phyloP scores from a whole-genome alignment of 345 rosid species.

The Chamaenerion angustifolium region DNA sequence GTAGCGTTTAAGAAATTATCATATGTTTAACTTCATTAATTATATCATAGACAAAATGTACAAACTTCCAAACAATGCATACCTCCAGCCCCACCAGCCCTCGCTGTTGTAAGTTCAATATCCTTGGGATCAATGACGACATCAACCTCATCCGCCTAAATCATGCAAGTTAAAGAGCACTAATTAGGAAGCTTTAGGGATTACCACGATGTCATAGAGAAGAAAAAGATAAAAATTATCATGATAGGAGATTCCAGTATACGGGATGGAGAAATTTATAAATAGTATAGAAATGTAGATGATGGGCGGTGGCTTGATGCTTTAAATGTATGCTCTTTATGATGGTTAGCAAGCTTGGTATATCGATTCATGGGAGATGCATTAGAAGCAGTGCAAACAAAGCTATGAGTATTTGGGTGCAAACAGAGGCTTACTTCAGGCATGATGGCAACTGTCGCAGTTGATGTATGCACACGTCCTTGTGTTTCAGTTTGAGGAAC shows the following conservation, averaged over 20 bases:
- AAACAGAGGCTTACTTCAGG: constrained; percentile 49
- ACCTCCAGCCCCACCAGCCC: constrained; percentile 99
- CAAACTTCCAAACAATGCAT: neutral
- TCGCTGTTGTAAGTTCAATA: constrained; percentile 83
- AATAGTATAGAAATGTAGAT: too few relatives aligned
- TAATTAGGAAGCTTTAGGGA: neutral
- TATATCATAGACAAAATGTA: too few relatives aligned
- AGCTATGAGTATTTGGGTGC: neutral
- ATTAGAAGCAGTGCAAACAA: too few relatives aligned
- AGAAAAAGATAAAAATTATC: too few relatives aligned
- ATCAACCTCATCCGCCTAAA: constrained; percentile 91
- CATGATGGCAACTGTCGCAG: constrained; percentile 98
- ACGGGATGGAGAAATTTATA: too few relatives aligned
- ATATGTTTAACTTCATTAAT: neutral
- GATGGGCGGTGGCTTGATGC: too few relatives aligned
- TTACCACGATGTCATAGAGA: too few relatives aligned
- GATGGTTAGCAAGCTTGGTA: too few relatives aligned
- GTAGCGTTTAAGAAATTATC: constrained; percentile 5
- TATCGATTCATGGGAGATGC: too few relatives aligned
- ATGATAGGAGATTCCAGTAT: too few relatives aligned
- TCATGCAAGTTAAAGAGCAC: neutral
- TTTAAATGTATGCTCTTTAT: too few relatives aligned
- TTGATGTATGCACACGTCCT: constrained; percentile 93
- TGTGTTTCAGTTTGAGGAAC: constrained; percentile 96
- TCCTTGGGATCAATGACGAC: constrained; percentile 92